These are phyloP conservation scores for Farysia itapuensis DNA, from an alignment of 1,284 basidiomycete species.

Conservation along the genomic window DNA sequence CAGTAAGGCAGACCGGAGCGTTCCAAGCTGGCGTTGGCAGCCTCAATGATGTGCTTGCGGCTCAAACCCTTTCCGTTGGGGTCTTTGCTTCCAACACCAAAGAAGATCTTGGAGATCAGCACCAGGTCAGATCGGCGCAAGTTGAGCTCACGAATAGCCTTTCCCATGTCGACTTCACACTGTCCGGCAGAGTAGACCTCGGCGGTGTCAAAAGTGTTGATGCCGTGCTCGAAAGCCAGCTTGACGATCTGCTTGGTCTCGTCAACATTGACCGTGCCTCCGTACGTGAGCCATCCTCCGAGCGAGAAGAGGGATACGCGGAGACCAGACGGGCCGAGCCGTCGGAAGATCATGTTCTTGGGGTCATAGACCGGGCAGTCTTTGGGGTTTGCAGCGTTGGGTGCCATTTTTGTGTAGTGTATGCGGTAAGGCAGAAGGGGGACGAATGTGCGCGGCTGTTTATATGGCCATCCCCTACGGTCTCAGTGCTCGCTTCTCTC, in stretches of 20 bases:
- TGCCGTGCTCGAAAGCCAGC: conserved; percentile 62
- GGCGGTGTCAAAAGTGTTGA: conserved; percentile 72
- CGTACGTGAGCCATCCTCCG: conserved; percentile 46
- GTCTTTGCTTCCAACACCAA: conserved; percentile 57
- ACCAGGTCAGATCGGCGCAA: conserved; percentile 73
- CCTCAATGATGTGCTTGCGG: conserved; percentile 83
- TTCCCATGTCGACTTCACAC: conserved; percentile 73
- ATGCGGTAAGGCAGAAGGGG: not conserved
- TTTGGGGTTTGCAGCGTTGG: conserved; percentile 39
- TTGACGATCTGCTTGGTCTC: conserved; percentile 39
- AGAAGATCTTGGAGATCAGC: conserved; percentile 70
- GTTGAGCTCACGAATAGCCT: conserved; percentile 74
- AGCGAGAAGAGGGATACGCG: conserved; percentile 45
- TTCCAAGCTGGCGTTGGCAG: conserved; percentile 69
- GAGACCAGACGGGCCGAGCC: conserved; percentile 40
- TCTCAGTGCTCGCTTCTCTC: no score
- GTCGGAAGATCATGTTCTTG: conserved; percentile 52
- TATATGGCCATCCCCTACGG: no score
- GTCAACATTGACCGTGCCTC: conserved; percentile 36
- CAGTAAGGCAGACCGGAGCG: conserved; percentile 75
- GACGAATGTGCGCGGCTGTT: not conserved
- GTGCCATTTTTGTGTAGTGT: conserved; percentile 17
- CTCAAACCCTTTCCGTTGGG: conserved; percentile 68
- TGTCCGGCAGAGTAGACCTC: conserved; percentile 73
- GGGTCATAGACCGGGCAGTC: conserved; percentile 45